These are phyloP conservation scores for Pyrenula massariospora DNA, from an alignment of 495 filamentous ascomycete species.

Conservation along the genomic window DNA sequence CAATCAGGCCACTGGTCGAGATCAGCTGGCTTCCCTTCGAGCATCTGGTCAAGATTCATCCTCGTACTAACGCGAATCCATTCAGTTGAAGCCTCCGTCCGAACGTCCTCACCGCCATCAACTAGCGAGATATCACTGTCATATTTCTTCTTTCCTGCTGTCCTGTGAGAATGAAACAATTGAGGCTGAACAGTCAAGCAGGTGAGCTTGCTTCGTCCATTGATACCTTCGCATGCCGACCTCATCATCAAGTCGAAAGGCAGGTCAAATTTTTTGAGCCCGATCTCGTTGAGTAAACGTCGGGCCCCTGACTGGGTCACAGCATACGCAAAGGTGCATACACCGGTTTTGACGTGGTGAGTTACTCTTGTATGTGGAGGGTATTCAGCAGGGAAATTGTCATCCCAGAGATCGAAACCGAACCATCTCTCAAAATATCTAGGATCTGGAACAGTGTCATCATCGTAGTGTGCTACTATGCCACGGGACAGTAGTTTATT, in stretches of 20 bases:
- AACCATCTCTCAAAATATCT: conserved; percentile 2
- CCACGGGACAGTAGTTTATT: conserved; percentile 6
- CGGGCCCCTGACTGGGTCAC: not conserved
- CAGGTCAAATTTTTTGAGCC: not conserved
- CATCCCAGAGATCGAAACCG: not conserved
- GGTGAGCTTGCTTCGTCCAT: not conserved
- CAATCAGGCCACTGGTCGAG: not conserved
- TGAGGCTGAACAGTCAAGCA: not conserved
- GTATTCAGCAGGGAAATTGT: not conserved
- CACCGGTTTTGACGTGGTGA: not conserved
- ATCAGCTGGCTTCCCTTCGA: not conserved
- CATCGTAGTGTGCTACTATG: conserved; percentile 7
- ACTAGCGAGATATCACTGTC: not conserved
- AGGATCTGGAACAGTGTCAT: conserved; percentile 10
- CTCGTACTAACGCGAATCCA: not conserved
- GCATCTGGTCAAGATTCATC: not conserved
- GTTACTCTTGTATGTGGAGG: not conserved
- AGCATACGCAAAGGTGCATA: not conserved
- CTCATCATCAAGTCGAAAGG: not conserved
- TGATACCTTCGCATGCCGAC: not conserved
- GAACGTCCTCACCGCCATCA: not conserved
- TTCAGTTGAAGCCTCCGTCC: not conserved
- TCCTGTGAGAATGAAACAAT: not conserved
- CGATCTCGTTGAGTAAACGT: not conserved
- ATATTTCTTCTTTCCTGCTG: not conserved